Base-by-base conservation (phyloP, 495 filamentous ascomycete species). In the Aspergillus sclerotiicarbonarius region DNA sequence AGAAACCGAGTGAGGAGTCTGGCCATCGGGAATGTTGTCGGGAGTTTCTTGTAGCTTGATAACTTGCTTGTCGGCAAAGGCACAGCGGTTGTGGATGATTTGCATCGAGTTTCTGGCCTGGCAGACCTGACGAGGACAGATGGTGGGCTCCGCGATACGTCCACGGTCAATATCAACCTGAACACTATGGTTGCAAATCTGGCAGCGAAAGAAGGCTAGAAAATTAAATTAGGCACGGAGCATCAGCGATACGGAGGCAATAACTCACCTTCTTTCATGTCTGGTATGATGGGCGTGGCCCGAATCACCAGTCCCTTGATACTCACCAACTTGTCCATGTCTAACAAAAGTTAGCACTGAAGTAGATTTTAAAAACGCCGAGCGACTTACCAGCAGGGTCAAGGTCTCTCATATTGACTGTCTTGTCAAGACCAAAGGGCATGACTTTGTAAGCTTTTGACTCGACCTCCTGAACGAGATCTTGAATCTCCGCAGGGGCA, bases 31-130 rank as follows among this genome's bases (percentile, higher is more conserved):
- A 44, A 98, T 86, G 47, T 81, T 89, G 69, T 99, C 94, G 8
- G 94, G 94, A 0, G 94, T 99, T 71, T 99, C 94, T 70, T 99
- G 94, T 31, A 99, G 81, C 73, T 98, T 98, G 79, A 99, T 96
- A 56, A 98, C 91, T 65, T 99, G 94, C 74, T 98, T 99, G 67
- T 99, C 94, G 49, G 90, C 86, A 69, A 99, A 99, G 13, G 82
- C 81, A 61, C 91, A 98, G 53, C 94, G 90, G 72, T 99, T 98
- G 79, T 99, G 94, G 12, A 97, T 80, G 58, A 99, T 92, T 67
- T 97, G 91, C 95, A 99, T 98, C 21, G 91, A 94, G 69, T 99
- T 98, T 59, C 85, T 86, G 45, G 87, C 84, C 45, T 85, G 82
- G 74, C 94, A 99, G 45, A 87, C 83, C n/a, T 82, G 77, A 18